Evolutionary conservation across 495 filamentous ascomycete genomes (phyloP), one percentile per base, ranked within the genome.

Genomic region (Podospora anserina): DNA sequence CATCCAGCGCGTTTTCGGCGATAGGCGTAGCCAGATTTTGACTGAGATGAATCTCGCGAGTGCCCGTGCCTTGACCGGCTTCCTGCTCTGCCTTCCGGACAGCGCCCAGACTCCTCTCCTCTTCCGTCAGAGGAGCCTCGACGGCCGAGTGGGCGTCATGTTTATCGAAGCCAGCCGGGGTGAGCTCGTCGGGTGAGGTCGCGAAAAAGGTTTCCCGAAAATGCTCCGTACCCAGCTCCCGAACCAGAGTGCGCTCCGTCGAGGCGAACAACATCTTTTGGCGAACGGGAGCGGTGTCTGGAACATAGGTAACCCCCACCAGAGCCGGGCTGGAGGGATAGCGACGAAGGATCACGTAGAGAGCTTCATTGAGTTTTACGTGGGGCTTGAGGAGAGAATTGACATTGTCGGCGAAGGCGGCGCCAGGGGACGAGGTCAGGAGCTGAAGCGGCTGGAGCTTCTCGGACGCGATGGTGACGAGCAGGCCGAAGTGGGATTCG

Each of bases 201-300:
- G 90, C 91, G 72, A 97, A 90, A 4, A 92, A 85, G 54, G 87
- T 89, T 68, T 90, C 89, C 54, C 86, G 78, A 80, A 99, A 97
- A 76, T 92, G 88, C 79, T 98, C 95, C 23, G 87, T 88, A 60
- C 95, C 95, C 18, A 99, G 84, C 80, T 97, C 94, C 56, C 94
- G 86, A 55, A 89, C 83, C 13, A 99, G 84, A 0, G 93, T 94
- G 65, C 94, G 83, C 54, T 93, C 87, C 19, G 95, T 97, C 55
- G 91, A 88, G 44, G 95, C 94, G 79, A 97, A 97, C 63, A 99
- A 87, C 84, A 93, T 98, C 85, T 99, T 99, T 71, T 94, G 90
- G 55, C 95, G 90, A 54, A 99, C 95, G 19, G 91, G 91, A 5
- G 95, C 94, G 65, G 90, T 79, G 75, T 93, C 92, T 3, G 95